A percentile compares a stretch with the other conserved stretches of the same genome.
Conservation (phyloP, 2,329 filamentous ascomycete species). For the Scedosporium aurantiacum region DNA sequence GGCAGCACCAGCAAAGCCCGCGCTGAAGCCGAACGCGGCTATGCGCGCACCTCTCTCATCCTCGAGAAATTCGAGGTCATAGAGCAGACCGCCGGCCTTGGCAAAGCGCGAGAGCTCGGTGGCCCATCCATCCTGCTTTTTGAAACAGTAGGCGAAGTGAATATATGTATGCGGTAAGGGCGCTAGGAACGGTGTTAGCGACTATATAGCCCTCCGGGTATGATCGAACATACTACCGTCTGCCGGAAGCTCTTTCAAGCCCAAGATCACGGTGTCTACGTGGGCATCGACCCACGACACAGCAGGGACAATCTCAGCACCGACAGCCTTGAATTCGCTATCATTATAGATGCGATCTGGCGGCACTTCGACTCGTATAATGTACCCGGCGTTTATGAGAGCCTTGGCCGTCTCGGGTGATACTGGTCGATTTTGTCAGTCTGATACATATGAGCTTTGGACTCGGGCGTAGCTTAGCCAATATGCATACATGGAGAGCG, state of each 20-base stretch:
- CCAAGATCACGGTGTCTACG: no score
- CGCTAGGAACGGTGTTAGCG: no score
- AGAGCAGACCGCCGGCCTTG: slow-evolving; percentile 62
- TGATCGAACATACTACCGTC: no score
- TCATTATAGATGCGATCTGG: slow-evolving; percentile 23
- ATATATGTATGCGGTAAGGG: background rate
- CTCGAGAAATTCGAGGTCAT: slow-evolving; percentile 79
- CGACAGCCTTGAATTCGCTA: slow-evolving; percentile 49
- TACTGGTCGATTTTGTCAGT: no score
- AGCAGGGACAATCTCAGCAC: slow-evolving; percentile 46
- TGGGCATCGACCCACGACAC: no score
- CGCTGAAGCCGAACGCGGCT: slow-evolving; percentile 62
- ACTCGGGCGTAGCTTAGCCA: no score
- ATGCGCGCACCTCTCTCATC: slow-evolving; percentile 59
- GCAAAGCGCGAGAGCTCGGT: slow-evolving; percentile 70
- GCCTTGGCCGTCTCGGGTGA: no score
- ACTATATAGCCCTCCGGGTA: no score
- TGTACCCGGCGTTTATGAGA: no score
- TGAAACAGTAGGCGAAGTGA: slow-evolving; percentile 63
- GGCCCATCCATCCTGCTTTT: slow-evolving; percentile 69
- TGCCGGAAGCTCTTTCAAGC: no score
- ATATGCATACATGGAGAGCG: slow-evolving; percentile 8
- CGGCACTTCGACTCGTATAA: no score
- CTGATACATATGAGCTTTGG: no score
- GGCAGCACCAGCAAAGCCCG: slow-evolving; percentile 65